Conservation (phyloP, 2,329 filamentous ascomycete species). For the Penicillium sp. region DNA sequence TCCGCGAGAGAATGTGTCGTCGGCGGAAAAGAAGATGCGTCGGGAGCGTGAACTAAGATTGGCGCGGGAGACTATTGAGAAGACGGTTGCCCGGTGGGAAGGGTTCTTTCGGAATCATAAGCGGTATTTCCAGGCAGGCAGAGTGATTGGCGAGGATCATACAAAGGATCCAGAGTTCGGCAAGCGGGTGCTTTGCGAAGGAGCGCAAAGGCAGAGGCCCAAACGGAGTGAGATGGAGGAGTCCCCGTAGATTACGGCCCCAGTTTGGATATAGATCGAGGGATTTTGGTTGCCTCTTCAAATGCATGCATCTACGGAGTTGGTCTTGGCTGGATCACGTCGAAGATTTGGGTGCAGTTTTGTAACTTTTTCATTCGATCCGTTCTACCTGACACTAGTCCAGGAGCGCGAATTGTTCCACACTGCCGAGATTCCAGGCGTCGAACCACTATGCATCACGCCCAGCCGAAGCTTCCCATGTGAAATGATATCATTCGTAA, state of each 20-base stretch:
- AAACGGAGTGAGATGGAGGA: conserved; percentile 40
- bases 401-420: conserved; percentile 30
- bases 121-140: conserved; percentile 79
- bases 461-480: conserved; percentile 38
- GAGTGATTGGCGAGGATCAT: conserved; percentile 58
- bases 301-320: conserved; percentile 3
- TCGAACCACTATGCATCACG: conserved; percentile 36
- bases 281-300: too few species aligned
- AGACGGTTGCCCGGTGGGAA: conserved; percentile 75
- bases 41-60: conserved; percentile 62
- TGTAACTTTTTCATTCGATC: conserved; percentile 35
- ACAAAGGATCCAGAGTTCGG: conserved; percentile 42
- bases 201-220: conserved; percentile 66
- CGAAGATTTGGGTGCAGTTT: conserved; percentile 17
- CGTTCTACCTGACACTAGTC: conserved; percentile 33
- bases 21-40: conserved; percentile 48
- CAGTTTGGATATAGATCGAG: neutral
- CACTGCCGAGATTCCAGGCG: conserved; percentile 31
- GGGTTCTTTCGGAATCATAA: conserved; percentile 74
- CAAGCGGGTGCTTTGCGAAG: conserved; percentile 64
- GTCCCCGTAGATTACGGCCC: conserved; percentile 8
- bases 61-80: conserved; percentile 64
- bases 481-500: conserved; percentile 42
- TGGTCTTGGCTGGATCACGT: neutral
- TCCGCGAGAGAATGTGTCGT: conserved; percentile 32